Base-by-base conservation (phyloP, 257 asterid genomes). In the Solanum dulcamara region DNA sequence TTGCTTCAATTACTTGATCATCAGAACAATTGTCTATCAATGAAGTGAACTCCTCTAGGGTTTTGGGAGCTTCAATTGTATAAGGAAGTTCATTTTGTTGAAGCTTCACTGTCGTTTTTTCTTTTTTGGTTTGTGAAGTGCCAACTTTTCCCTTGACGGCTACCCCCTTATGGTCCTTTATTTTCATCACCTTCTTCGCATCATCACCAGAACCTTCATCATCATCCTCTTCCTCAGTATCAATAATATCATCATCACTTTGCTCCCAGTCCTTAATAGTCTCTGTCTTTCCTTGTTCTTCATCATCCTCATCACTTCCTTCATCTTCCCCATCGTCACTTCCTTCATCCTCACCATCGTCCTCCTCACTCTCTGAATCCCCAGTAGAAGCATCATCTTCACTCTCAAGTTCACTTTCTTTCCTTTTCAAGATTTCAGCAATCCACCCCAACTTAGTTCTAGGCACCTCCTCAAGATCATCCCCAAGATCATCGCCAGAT, bases 401-500 rank as follows among this genome's bases (percentile, higher is more conserved):
- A 85, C 84, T 88, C 64, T 77, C 62, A 28, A 77, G 83, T 48
- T 77, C 83, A 28, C 62, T 28, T 77, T 77, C 83, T 79, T 85
- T 89, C 88, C 60, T 89, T 84, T 72, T 85, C 84, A 94, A 88
- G 62, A 93, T 80, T 83, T 90, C 91, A 55, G 88, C 93, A 81
- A 96, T 91, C 97, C 96, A 95, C 28, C 88, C 90, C 91, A 86
- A 86, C 90, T 92, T 93, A 84, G 86, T 51, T 83, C 30, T 88
- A 77, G 88, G 85, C 46, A 59, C 85, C 88, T 90, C 94, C 86
- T 85, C 86, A 40, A 93, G 88, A 89, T 98, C 92, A 83, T 95
- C 98, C 46, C 97, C 98, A 70, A 95, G 98, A 88, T 96, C 99
- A 90, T 96, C 99, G 62, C 98, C 98, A 86, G 99, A 96, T 86